These are phyloP conservation scores for Pythium brachiatum DNA, from an alignment of 352 stramenopile species.

Conservation along the genomic window DNA sequence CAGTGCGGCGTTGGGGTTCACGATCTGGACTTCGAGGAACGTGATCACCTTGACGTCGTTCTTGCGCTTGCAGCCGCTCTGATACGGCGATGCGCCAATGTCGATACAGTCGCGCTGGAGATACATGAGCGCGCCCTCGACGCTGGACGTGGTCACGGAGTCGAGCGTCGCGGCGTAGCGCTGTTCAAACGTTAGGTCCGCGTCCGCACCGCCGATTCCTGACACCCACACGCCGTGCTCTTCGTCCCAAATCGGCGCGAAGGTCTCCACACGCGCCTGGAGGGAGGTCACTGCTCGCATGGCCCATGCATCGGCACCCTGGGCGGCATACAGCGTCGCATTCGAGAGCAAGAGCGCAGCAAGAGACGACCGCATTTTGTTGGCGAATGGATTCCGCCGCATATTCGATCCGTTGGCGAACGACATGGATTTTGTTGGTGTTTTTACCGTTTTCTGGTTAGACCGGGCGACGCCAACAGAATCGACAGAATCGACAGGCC, in stretches of 20 bases:
- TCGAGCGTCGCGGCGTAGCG: slow-evolving; percentile 51
- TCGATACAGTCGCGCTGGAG: slow-evolving; percentile 73
- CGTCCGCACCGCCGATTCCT: slow-evolving; percentile 19
- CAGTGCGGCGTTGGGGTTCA: slow-evolving; percentile 52
- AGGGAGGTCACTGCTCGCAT: slow-evolving; percentile 53
- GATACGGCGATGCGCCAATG: slow-evolving; percentile 31
- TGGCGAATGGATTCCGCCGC: neutral
- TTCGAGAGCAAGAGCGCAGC: neutral
- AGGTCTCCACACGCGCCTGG: slow-evolving; percentile 58
- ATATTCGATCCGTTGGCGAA: slow-evolving; percentile 1
- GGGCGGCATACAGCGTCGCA: neutral
- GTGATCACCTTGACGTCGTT: slow-evolving; percentile 64
- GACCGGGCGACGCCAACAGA: neutral
- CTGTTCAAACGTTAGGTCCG: slow-evolving; percentile 37
- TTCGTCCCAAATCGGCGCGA: slow-evolving; percentile 46
- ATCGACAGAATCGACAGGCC: neutral
- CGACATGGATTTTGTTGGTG: neutral
- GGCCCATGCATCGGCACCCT: slow-evolving; percentile 26
- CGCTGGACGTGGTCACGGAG: slow-evolving; percentile 65
- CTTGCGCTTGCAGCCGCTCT: slow-evolving; percentile 36
- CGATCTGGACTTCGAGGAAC: slow-evolving; percentile 64
- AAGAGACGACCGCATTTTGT: neutral
- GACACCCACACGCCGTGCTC: slow-evolving; percentile 49
- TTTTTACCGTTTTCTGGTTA: slow-evolving; percentile 1
- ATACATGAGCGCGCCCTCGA: slow-evolving; percentile 70